phyloP scores from a whole-genome alignment of 495 filamentous ascomycete species.

The Patellaria atrata region DNA sequence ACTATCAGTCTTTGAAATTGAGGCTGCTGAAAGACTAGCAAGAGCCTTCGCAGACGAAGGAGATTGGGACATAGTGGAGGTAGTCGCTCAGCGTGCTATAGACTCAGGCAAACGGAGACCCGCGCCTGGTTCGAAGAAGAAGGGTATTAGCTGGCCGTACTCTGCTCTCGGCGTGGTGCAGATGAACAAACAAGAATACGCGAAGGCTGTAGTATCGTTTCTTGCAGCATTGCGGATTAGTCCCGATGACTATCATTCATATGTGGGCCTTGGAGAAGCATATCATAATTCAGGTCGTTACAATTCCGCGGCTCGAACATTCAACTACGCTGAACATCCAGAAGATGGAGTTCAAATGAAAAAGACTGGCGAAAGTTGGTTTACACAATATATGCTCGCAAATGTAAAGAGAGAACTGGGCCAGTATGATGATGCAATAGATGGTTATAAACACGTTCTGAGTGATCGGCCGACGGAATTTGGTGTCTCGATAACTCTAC shows the following conservation, averaged over 20 bases:
- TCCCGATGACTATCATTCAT: conserved; percentile 80
- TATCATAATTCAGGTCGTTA: conserved; percentile 90
- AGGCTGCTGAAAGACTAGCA: conserved; percentile 78
- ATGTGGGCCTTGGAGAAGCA: conserved; percentile 89
- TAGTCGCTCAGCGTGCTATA: conserved; percentile 76
- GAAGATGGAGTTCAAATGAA: conserved; percentile 38
- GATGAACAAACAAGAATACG: conserved; percentile 84
- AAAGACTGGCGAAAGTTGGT: conserved; percentile 57
- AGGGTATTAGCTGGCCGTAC: conserved; percentile 87
- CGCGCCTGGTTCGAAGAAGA: conserved; percentile 79
- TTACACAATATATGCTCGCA: conserved; percentile 90
- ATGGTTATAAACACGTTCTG: conserved; percentile 59
- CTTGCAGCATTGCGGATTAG: conserved; percentile 75
- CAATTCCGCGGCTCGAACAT: conserved; percentile 83
- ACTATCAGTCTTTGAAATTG: conserved; percentile 71
- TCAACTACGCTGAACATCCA: conserved; percentile 60
- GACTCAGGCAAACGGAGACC: conserved; percentile 83
- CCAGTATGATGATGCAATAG: conserved; percentile 69
- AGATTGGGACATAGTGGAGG: conserved; percentile 94
- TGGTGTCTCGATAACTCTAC: conserved; percentile 70
- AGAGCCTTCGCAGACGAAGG: conserved; percentile 70
- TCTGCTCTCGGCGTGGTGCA: conserved; percentile 95
- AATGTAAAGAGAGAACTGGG: conserved; percentile 87
- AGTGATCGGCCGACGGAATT: conserved; percentile 52
- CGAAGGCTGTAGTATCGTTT: conserved; percentile 77